A percentile compares a stretch with the other conserved stretches of the same genome.
These are phyloP conservation scores for Perkinsus olseni DNA, from an alignment of 169 alveolate genomes.

Conservation along the genomic window DNA sequence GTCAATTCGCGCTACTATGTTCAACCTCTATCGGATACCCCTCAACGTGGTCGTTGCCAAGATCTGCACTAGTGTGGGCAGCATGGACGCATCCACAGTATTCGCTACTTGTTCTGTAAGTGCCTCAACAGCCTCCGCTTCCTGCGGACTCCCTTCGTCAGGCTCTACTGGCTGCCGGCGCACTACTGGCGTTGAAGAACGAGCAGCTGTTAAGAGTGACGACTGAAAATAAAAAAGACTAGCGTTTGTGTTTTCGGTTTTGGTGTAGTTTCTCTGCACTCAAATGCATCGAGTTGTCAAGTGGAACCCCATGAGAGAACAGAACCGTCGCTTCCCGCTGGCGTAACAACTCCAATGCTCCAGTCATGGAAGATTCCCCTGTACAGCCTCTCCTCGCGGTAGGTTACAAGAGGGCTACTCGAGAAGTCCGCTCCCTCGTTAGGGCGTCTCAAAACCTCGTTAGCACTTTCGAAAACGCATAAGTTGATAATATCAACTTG, in stretches of 20 bases:
- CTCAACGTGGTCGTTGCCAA: not conserved
- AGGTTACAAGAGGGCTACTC: too few species aligned
- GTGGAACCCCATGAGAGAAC: too few species aligned
- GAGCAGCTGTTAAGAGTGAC: not conserved
- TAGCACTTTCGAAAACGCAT: too few species aligned
- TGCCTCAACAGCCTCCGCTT: not conserved
- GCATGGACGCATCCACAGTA: not conserved
- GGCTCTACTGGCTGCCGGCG: not conserved
- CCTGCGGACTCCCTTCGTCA: not conserved
- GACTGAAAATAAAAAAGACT: not conserved
- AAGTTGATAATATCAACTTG: too few species aligned
- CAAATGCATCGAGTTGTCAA: not conserved
- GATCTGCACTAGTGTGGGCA: not conserved
- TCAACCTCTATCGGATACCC: not conserved
- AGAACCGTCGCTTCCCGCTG: too few species aligned
- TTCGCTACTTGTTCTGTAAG: not conserved
- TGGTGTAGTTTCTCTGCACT: not conserved
- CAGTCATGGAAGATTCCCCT: too few species aligned
- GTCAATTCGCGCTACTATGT: not conserved
- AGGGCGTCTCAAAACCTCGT: too few species aligned
- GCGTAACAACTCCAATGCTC: too few species aligned
- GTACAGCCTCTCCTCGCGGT: too few species aligned
- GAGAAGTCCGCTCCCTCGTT: too few species aligned
- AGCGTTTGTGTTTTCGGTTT: not conserved
- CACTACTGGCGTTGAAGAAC: not conserved